phyloP scores from a whole-genome alignment of 2,329 filamentous ascomycete species.

The Zalaria sp. region DNA sequence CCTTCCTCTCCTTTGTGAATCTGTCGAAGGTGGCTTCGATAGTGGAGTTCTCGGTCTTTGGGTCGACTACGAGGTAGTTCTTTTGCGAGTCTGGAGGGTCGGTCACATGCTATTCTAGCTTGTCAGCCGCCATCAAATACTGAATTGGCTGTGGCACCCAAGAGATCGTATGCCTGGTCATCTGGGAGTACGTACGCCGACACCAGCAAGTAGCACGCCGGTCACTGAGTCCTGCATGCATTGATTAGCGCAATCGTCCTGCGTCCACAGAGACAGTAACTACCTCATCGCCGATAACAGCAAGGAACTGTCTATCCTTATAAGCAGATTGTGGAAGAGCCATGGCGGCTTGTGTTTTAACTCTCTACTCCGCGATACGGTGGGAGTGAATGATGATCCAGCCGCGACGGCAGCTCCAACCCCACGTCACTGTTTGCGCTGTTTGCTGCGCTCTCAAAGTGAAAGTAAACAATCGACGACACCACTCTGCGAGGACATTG shows the following conservation, averaged over 20 bases:
- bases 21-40: constrained; percentile 84
- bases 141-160: too few species aligned
- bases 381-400: neutral
- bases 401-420: neutral
- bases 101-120: constrained; percentile 61
- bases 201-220: constrained; percentile 83
- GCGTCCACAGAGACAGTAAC: constrained; percentile 16
- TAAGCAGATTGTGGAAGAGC: constrained; percentile 44
- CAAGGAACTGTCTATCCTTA: constrained; percentile 85
- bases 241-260: neutral
- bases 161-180: too few species aligned
- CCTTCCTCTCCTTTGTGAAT: constrained; percentile 82
- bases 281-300: constrained; percentile 96
- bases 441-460: neutral
- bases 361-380: neutral
- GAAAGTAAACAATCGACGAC: neutral
- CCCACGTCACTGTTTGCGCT: constrained; percentile 5
- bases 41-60: constrained; percentile 73
- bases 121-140: neutral
- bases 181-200: constrained; percentile 56
- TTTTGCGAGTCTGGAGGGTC: constrained; percentile 78
- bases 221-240: constrained; percentile 74
- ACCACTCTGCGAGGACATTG: too few species aligned
- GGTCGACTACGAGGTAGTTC: constrained; percentile 95
- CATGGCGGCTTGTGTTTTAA: constrained; percentile 29